phyloP scores from a whole-genome alignment of 1,284 basidiomycete species.

The Rhodotorula sp. region DNA sequence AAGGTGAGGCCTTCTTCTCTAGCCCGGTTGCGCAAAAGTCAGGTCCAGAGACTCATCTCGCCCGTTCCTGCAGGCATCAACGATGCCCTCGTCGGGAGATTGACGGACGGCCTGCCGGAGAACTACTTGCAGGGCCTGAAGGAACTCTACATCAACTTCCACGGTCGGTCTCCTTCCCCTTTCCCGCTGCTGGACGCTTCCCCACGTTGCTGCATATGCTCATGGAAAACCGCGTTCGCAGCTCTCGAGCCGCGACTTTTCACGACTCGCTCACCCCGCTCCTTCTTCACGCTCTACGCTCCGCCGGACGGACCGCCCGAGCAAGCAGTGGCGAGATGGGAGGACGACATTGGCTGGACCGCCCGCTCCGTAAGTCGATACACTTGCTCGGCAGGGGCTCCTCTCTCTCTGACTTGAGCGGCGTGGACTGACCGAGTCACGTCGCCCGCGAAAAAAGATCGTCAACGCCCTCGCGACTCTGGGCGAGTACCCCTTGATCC shows the following conservation, averaged over 20 bases:
- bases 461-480: conserved; percentile 85
- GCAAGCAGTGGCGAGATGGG: conserved; percentile 64
- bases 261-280: conserved; percentile 67
- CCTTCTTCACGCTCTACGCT: conserved; percentile 83
- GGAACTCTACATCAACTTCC: conserved; percentile 86
- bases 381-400: neutral
- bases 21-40: neutral
- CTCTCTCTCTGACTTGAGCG: conserved; percentile 31
- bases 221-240: conserved; percentile 47
- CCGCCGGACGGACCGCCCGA: conserved; percentile 60
- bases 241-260: conserved; percentile 81
- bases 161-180: conserved; percentile 56
- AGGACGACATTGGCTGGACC: conserved; percentile 76
- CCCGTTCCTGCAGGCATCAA: conserved; percentile 58
- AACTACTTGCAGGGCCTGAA: conserved; percentile 63
- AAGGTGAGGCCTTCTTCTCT: conserved; percentile 60
- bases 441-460: conserved; percentile 57
- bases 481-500: conserved; percentile 89
- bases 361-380: conserved; percentile 49
- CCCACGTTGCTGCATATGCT: neutral
- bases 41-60: neutral
- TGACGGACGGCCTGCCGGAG: conserved; percentile 57
- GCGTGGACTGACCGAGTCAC: conserved; percentile 10
- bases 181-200: too few relatives aligned
- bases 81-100: conserved; percentile 69